Conservation (phyloP, 2,329 filamentous ascomycete genomes). For the Aspergillus sp. region DNA sequence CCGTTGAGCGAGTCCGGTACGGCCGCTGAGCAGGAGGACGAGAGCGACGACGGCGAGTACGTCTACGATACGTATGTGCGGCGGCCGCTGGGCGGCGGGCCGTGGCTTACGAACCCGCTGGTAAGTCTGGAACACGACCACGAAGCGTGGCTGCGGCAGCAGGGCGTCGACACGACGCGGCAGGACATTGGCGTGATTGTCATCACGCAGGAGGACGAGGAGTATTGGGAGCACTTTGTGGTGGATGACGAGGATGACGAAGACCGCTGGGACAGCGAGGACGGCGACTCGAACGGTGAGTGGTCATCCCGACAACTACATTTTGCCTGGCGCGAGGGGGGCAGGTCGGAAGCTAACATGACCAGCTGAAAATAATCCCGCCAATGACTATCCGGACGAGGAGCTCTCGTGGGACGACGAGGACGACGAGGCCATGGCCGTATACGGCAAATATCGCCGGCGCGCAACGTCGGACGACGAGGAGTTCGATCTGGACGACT, state of each 20-base stretch:
- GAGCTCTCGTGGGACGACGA: conserved; percentile 50
- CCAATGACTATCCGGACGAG: conserved; percentile 53
- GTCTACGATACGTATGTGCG: conserved; percentile 64
- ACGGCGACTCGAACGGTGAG: conserved; percentile 61
- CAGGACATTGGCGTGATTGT: conserved; percentile 42
- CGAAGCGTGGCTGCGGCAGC: conserved; percentile 23
- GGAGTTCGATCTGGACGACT: conserved; percentile 42
- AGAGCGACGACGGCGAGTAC: conserved; percentile 53
- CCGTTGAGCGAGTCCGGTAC: conserved; percentile 18
- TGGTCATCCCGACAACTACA: neutral
- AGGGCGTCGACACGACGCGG: conserved; percentile 29
- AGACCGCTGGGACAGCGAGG: conserved; percentile 58
- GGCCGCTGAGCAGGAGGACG: conserved; percentile 17
- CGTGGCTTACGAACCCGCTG: conserved; percentile 36
- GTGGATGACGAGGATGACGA: conserved; percentile 54
- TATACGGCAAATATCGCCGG: conserved; percentile 40
- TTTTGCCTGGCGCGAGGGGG: neutral
- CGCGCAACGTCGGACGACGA: conserved; percentile 45
- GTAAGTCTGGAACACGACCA: conserved; percentile 27
- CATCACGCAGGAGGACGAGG: conserved; percentile 44
- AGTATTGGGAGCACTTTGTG: conserved; percentile 58
- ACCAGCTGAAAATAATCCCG: conserved; percentile 49
- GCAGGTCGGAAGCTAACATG: conserved; percentile 6
- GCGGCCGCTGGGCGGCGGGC: conserved; percentile 37
- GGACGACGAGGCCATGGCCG: conserved; percentile 37